Base-by-base conservation (phyloP, 768 basidiomycete genomes). In the Agaricus subrufescens region DNA sequence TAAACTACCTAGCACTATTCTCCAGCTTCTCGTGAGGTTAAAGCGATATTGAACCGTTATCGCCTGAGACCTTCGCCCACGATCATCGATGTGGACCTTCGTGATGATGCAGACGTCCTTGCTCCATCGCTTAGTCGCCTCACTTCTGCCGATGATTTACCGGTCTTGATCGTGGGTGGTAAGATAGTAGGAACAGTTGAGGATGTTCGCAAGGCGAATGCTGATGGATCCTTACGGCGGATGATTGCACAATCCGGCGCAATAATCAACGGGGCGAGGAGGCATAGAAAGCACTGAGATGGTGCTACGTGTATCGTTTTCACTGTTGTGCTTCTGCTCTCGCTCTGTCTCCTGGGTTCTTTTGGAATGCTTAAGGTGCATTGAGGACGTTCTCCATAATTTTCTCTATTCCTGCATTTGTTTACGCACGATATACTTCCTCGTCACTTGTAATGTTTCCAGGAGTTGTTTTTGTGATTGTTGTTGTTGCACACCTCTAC, bases 151-250 rank as follows among this genome's bases (percentile, higher is more conserved):
- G 59, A 73, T 1, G 77, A 82, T 14, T 71, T 91, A 6, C 88
- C 91, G 14, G 66, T 91, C 30, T 76, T 92, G 4, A 73, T 93
- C 51, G 67, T 93, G 45, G 85, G 84, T 15, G 91, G 91, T 37
- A 73, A 75, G 46, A 67, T 78, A 14, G 70, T 87, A 14, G 83
- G 83, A 14, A 66, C 75, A 0, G 69, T 85, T 40, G 69, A 74
- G 14, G 75, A 82, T 19, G 78, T 91, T 59, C 76, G 77, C 40
- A 74, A 64, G 46, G 69, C 87, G 38, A 63, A 77, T 40, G 68
- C 75, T 48, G 73, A 65, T 38, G 85, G 83, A 42, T 74, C 83
- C 55, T 74, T 91, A 38, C 67, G 75, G 55, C 71, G 68, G 40
- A 70, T 80, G 58, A 69, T 86, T 43, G 65, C 69, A 10, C 68